Evolutionary conservation across 2,329 filamentous ascomycete species (phyloP), one percentile per base, ranked within the genome.

Genomic region (Venturia carpophila): DNA sequence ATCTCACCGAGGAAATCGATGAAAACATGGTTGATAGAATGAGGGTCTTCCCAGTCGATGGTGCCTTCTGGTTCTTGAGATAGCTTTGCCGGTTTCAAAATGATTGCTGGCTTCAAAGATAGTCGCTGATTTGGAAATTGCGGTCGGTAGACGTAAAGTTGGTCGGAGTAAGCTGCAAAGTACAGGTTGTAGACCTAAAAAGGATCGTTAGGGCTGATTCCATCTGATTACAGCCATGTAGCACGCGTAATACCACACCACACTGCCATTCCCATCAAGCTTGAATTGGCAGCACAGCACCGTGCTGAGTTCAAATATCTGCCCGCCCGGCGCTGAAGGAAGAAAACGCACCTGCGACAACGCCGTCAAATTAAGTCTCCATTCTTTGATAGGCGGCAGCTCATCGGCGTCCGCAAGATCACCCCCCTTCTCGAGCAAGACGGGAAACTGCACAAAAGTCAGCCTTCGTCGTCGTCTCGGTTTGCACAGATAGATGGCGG

Each of bases 1-100:
- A 79, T 76, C 27, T 71, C 73, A n/a, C 78, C 79, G 11, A 81
- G 72, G 61, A 72, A 75, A 58, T 78, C 76, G 17, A 80, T 73
- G 42, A 78, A 69, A 5, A 82, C 65, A 47, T 76, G 73, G 66
- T 78, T 82, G 66, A 81, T 78, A 1, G 74, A 74, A 68, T 80
- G 78, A 30, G 79, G 75, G 56, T 75, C 68, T 1, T 70, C 67
- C 6, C 66, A 67, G 67, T 79, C 76, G 10, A 79, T 71, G 65
- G 71, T 70, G 10, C 74, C 75, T 66, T 39, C 64, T n/a, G 70
- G 67, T 6, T 67, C 69, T 9, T 72, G 69, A 17, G 66, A 66
- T n/a, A 76, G 74, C 10, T 72, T 70, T 13, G 75, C 76, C 11
- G 76, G 76, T 24, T 73, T 67, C 6, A 81, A 67, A 27, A 77